Evolutionary conservation across 1,284 basidiomycete species (phyloP), one percentile per base, ranked within the genome.

Genomic region (Rhodotorula glutinis): DNA sequence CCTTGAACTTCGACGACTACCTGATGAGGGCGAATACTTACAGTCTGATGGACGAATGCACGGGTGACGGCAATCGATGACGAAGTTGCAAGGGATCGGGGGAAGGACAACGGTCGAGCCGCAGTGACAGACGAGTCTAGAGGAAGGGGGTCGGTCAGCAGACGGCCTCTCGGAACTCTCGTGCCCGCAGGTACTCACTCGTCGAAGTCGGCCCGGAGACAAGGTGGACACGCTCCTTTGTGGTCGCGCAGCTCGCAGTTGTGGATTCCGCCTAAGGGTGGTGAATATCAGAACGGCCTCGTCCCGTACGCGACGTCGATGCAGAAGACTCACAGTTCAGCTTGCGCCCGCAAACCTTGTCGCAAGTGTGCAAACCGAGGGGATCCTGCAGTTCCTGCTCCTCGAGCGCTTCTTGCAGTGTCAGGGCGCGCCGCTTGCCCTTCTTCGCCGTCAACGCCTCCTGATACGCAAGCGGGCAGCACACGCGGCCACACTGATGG

Each of bases 181-280:
- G n/a, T n/a, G n/a, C n/a, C n/a, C 27, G n/a, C 3, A 23, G 29
- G 11, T 10, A 78, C 82, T 53, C 69, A 88, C 88, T 96, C 93
- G 62, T 94, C 91, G 72, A 93, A 97, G 0, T 88, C 88, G 46
- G 91, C 92, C 75, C 87, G 83, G 60, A 94, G 81, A 79, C 93
- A 96, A 17, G 87, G 83, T 4, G 85, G 87, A 76, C 93, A 96
- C 0, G 83, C 79, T 0, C 72, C 90, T 68, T 83, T 85, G 79
- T 97, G 93, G 76, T 96, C 92, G 41, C 54, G 53, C 19, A 82
- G 81, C 73, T 85, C 83, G 77, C 92, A 92, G 49, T 64, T 71
- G 59, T 77, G 78, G 25, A 74, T 73, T 5, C 77, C 76, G 58
- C 65, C 65, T 67, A 41, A 16, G 11, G 5, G 33, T 38, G 7